Base-by-base conservation (phyloP, 306 rosid species). In the Begonia fuchsioides region DNA sequence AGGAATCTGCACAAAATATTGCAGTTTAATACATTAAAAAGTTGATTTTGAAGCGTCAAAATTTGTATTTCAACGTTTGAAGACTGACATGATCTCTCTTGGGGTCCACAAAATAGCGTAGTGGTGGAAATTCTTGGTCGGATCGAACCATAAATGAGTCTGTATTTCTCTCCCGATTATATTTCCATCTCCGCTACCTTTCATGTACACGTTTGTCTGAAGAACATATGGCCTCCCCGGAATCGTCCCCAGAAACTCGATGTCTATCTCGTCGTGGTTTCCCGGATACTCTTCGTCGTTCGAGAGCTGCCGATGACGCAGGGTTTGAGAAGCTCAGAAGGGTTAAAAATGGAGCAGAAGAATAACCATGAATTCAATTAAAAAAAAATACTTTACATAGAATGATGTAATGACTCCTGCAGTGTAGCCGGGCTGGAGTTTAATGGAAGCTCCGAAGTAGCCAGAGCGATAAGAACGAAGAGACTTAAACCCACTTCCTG, bases 401-500 rank as follows among this genome's bases (percentile, higher is more conserved):
- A 85, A 56, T 49, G 75, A 77, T 56, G 95, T 90, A 38, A 75
- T 69, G 50, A 90, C 85, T 57, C 98, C 98, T 0, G 94, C 98
- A 9, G 95, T 90, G 16, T 90, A 85, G 38, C 95, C 95, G 0
- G 82, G 47, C 13, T 90, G 98, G 38, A 85, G 85, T 66, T 85
- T 90, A 41, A 90, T 60, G 16, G 87, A 71, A 62, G 75, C 75
- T 50, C 85, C 85, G 14, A 90, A 85, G 50, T 81, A 85, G 35
- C 98, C 98, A n/a, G 87, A 82, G 32, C 38, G 53, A 40, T 85
- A 90, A 0, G 82, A 43, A 14, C 49, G 72, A 26, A 60, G 53
- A 4, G 98, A 90, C 74, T 81, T 85, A 75, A 79, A 90, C 53
- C 98, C 98, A 59, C 95, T 90, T 56, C 95, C 98, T 81, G 49